Evolutionary conservation across 169 alveolate genomes (phyloP).

Genomic region (Plasmodium gallinaceum): DNA sequence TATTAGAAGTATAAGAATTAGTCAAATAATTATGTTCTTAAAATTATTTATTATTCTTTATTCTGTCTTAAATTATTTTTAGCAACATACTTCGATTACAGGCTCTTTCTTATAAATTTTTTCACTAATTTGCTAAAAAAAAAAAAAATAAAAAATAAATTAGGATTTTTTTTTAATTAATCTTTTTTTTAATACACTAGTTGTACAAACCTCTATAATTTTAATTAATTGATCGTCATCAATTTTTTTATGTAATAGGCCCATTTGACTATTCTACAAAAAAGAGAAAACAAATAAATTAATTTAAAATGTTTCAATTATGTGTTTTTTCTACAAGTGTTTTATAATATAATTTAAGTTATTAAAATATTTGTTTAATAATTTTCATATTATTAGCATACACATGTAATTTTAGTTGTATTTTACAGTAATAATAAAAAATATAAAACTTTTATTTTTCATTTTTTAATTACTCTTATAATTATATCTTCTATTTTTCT

Average conservation of each 20-base stretch:
- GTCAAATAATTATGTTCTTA: no score
- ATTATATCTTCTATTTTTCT: slow-evolving; percentile 67
- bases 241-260: slow-evolving; percentile 35
- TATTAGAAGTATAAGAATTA: no score
- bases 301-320: neutral
- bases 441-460: neutral
- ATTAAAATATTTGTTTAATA: no score
- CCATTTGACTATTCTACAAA: slow-evolving; percentile 76
- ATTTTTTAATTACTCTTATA: slow-evolving; percentile 32
- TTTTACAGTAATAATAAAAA: no score
- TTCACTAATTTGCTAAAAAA: slow-evolving; percentile 64
- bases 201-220: slow-evolving; percentile 65
- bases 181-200: neutral
- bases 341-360: neutral
- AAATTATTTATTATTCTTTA: no score
- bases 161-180: neutral
- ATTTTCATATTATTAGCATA: no score
- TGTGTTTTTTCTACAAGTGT: neutral
- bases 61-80: neutral
- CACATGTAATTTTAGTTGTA: no score
- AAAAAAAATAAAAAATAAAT: slow-evolving; percentile 21
- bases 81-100: slow-evolving; percentile 47
- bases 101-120: slow-evolving; percentile 61
- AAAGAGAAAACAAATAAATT: neutral
- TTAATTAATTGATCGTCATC: slow-evolving; percentile 72